phyloP scores from a whole-genome alignment of 495 filamentous ascomycete species.

The Bacidia rubella region DNA sequence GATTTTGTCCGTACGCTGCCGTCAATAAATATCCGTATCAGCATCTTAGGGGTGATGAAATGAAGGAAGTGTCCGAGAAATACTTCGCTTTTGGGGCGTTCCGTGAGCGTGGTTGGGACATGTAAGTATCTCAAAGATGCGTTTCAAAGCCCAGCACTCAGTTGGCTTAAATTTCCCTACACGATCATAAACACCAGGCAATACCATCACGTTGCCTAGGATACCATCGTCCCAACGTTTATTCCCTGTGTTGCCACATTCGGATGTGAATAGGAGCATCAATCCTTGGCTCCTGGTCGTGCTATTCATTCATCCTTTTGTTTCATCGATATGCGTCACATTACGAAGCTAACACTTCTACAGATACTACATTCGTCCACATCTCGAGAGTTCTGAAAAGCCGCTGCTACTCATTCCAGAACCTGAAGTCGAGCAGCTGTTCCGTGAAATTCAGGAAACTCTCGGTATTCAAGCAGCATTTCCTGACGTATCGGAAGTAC shows the following conservation, averaged over 20 bases:
- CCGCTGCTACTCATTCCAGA: conserved; percentile 52
- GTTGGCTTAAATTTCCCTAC: too few relatives aligned
- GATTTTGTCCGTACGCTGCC: conserved; percentile 47
- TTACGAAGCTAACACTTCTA: neutral
- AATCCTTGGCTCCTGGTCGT: too few relatives aligned
- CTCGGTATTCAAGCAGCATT: conserved; percentile 36
- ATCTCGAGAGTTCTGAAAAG: conserved; percentile 26
- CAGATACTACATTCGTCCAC: conserved; percentile 48
- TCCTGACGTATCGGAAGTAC: conserved; percentile 28
- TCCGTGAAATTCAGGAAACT: conserved; percentile 43
- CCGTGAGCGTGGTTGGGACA: conserved; percentile 51
- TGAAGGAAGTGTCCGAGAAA: conserved; percentile 32
- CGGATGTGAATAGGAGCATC: too few relatives aligned
- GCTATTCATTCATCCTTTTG: neutral
- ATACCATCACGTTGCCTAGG: too few relatives aligned
- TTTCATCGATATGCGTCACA: neutral
- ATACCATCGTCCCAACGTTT: too few relatives aligned
- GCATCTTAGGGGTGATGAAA: conserved; percentile 35
- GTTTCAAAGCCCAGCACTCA: too few relatives aligned
- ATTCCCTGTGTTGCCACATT: too few relatives aligned
- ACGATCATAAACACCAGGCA: too few relatives aligned
- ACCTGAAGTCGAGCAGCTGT: conserved; percentile 42
- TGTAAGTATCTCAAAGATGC: conserved; percentile 45
- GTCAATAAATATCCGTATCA: conserved; percentile 47
- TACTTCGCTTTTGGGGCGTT: conserved; percentile 47